Evolutionary conservation across 306 rosid genomes (phyloP).

Genomic region (Cicer cuneatum): DNA sequence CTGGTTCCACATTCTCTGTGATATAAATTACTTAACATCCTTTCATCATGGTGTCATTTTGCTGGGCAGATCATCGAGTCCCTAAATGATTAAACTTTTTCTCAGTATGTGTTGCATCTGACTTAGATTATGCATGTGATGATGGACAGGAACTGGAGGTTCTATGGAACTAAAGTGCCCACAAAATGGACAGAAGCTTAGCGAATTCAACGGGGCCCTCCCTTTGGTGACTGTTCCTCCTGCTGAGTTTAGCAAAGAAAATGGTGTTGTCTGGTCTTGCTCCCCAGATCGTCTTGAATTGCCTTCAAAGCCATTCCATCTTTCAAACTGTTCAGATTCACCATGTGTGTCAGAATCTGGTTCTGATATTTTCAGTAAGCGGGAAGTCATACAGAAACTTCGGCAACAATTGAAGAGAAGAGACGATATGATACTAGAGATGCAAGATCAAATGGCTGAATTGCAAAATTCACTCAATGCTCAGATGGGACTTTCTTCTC

Average conservation of each 20-base stretch:
- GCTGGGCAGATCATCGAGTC: neutral
- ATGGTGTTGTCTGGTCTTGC: constrained; percentile 79
- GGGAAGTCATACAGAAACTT: constrained; percentile 92
- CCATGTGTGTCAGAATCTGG: constrained; percentile 97
- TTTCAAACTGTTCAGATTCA: constrained; percentile 91
- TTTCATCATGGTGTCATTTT: constrained; percentile 30
- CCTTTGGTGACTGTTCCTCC: constrained; percentile 84
- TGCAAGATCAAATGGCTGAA: constrained; percentile 94
- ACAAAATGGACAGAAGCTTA: constrained; percentile 61
- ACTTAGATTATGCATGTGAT: constrained; percentile 28
- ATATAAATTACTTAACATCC: constrained; percentile 16
- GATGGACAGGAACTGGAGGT: constrained; percentile 64
- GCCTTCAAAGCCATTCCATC: constrained; percentile 79
- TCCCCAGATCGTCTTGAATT: constrained; percentile 90
- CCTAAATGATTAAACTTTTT: constrained; percentile 24
- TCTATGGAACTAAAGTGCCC: constrained; percentile 64
- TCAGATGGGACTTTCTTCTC: constrained; percentile 72
- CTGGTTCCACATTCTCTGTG: constrained; percentile 5
- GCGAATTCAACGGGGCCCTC: constrained; percentile 66
- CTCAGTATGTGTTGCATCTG: neutral
- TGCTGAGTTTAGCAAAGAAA: constrained; percentile 77
- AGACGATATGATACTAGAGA: constrained; percentile 93
- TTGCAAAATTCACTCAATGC: constrained; percentile 75
- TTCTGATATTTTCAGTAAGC: constrained; percentile 86
- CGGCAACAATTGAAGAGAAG: constrained; percentile 93